Evolutionary conservation across 805 yeast genomes (phyloP).

Genomic region (Saccharomycopsis babjevae): DNA sequence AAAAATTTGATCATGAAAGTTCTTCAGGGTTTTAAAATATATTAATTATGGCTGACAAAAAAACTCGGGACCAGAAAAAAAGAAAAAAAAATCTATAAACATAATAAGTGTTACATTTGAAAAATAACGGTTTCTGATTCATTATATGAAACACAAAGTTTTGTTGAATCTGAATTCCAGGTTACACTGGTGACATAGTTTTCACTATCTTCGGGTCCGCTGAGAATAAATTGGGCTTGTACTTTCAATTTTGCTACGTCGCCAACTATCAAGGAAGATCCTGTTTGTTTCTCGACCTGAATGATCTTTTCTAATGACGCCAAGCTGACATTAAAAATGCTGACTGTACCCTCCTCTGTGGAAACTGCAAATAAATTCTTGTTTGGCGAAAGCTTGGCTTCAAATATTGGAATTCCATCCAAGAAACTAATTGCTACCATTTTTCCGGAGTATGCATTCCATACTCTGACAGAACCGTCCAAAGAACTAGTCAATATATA

Average conservation of each 20-base stretch:
- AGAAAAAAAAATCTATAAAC: background rate
- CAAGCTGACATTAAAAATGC: slow-evolving; percentile 37
- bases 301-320: background rate
- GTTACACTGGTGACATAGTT: slow-evolving; percentile 27
- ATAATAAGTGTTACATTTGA: background rate
- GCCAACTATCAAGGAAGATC: background rate
- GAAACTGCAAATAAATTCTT: slow-evolving; percentile 47
- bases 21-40: too few relatives aligned
- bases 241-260: slow-evolving; percentile 14
- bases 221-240: slow-evolving; percentile 23
- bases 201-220: slow-evolving; percentile 21
- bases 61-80: background rate
- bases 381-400: slow-evolving; percentile 43
- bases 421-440: slow-evolving; percentile 28
- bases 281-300: background rate
- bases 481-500: slow-evolving; percentile 46
- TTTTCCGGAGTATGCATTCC: slow-evolving; percentile 47
- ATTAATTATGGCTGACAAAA: background rate
- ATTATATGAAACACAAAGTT: slow-evolving; percentile 25
- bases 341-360: slow-evolving; percentile 50
- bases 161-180: slow-evolving; percentile 26
- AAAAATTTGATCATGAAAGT: too few relatives aligned
- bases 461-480: slow-evolving; percentile 60
- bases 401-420: slow-evolving; percentile 47
- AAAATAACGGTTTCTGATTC: slow-evolving; percentile 12